Evolutionary conservation across 2,329 filamentous ascomycete species (phyloP).

Genomic region (Fusarium marasasianum): DNA sequence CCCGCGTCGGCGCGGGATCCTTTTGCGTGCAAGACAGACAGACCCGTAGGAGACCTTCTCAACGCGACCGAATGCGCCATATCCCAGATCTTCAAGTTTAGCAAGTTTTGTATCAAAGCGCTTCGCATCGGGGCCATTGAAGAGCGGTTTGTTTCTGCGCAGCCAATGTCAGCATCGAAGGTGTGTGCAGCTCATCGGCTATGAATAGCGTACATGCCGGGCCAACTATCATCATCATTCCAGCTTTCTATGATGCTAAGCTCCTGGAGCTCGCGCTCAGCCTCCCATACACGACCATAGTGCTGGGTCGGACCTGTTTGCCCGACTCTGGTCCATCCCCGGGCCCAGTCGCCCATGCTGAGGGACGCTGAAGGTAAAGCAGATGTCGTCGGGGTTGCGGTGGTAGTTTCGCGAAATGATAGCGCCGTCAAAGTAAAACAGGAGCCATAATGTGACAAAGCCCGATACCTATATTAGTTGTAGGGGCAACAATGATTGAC

Average conservation of each 20-base stretch:
- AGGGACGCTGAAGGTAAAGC: background rate
- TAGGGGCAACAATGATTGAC: background rate
- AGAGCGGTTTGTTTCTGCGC: conserved; percentile 45
- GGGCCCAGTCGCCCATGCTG: conserved; percentile 44
- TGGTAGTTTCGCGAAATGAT: background rate
- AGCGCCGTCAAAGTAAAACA: conserved; percentile 7
- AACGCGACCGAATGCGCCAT: conserved; percentile 55
- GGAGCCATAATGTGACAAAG: conserved; percentile 14
- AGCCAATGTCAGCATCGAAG: conserved; percentile 5
- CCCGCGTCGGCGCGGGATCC: conserved; percentile 49
- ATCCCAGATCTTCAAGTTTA: conserved; percentile 51
- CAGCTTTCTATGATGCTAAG: conserved; percentile 45
- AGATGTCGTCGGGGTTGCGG: background rate
- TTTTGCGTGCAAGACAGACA: conserved; percentile 58
- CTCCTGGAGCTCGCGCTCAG: conserved; percentile 45
- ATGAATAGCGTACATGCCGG: conserved; percentile 44
- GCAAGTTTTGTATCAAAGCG: conserved; percentile 47
- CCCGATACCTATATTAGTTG: background rate
- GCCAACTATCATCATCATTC: conserved; percentile 48
- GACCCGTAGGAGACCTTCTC: conserved; percentile 54
- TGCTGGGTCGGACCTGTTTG: conserved; percentile 34
- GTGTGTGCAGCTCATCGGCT: background rate
- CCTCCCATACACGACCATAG: conserved; percentile 39
- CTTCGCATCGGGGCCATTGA: conserved; percentile 46
- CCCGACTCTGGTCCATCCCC: conserved; percentile 48